Base-by-base conservation (phyloP, 352 stramenopile species). In the Globisporangium cystogenes region DNA sequence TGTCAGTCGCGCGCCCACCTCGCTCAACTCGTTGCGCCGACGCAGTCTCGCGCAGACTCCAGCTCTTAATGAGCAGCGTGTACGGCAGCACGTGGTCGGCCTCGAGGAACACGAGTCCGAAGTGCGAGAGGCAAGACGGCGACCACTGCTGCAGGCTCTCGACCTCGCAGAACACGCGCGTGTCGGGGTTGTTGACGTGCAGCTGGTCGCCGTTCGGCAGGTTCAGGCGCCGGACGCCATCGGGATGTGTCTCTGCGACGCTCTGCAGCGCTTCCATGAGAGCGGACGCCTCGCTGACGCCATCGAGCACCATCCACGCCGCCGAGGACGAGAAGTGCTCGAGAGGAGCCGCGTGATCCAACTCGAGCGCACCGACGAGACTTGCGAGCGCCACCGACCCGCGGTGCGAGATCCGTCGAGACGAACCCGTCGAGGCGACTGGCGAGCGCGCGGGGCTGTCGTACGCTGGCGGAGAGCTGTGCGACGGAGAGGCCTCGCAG, bases 291-390 rank as follows among this genome's bases (percentile, higher is more conserved):
- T 71, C 64, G 24, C 21, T 40, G 10, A 73, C 49, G 3, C 76
- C 74, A 23, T 90, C 76, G n/a, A 90, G 66, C n/a, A 90, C 57
- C 24, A 90, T 60, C 79, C 79, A 90, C 2, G 72, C 16, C 7
- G 47, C 43, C 29, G 45, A 48, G 42, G 29, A 40, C 7, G 43
- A n/a, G 23, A 35, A 5, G 1, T 23, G 43, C 24, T 48, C 43
- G 6, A 20, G 39, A 10, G 39, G 16, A 21, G 23, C 1, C 7
- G 20, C 43, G 2, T 10, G 53, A 23, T 44, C 31, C 12, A 8
- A 31, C 6, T 20, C 27, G 26, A 11, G 15, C 2, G 21, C 24
- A 14, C 14, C 48, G n/a, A 16, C 50, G n/a, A 61, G 29, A 8
- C 35, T 56, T 24, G 55, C 18, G 1, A 61, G 18, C 4, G 48